Percentiles rank a stretch among this genome's conserved stretches.
These are phyloP conservation scores for Piromyces finnis DNA, from an alignment of 192 early-diverging fungal genomes.

Conservation along the genomic window DNA sequence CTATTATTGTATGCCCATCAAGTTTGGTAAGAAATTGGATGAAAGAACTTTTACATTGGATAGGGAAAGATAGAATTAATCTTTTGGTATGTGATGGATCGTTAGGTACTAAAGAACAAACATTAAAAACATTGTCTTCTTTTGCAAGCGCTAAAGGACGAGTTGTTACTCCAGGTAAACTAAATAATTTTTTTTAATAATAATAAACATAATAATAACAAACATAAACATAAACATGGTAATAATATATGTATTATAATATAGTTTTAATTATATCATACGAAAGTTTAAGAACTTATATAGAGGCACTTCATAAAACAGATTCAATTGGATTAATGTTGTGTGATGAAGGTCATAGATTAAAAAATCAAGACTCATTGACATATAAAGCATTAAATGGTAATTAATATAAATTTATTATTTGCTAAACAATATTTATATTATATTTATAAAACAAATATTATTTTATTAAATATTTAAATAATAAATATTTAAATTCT, in stretches of 20 bases:
- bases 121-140: slow-evolving; percentile 48
- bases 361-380: neutral
- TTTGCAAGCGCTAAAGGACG: slow-evolving; percentile 75
- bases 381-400: neutral
- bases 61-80: slow-evolving; percentile 62
- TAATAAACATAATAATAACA: too few species aligned
- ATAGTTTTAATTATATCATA: slow-evolving; percentile 92
- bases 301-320: slow-evolving; percentile 47
- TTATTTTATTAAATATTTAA: too few species aligned
- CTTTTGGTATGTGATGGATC: slow-evolving; percentile 81
- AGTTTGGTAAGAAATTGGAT: slow-evolving; percentile 95
- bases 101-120: slow-evolving; percentile 68
- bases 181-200: neutral
- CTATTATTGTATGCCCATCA: slow-evolving; percentile 90
- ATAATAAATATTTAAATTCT: too few species aligned
- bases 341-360: slow-evolving; percentile 72
- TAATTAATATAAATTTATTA: slow-evolving; percentile 72
- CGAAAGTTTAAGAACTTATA: slow-evolving; percentile 77
- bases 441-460: too few species aligned
- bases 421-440: too few species aligned
- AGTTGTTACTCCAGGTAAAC: slow-evolving; percentile 16
- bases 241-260: too few species aligned
- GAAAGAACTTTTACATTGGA: slow-evolving; percentile 83
- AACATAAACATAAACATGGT: too few species aligned
- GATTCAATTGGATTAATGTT: slow-evolving; percentile 76